Evolutionary conservation across 2,329 filamentous ascomycete species (phyloP), one percentile per base, ranked within the genome.

Genomic region (Sarocladium kiliense): DNA sequence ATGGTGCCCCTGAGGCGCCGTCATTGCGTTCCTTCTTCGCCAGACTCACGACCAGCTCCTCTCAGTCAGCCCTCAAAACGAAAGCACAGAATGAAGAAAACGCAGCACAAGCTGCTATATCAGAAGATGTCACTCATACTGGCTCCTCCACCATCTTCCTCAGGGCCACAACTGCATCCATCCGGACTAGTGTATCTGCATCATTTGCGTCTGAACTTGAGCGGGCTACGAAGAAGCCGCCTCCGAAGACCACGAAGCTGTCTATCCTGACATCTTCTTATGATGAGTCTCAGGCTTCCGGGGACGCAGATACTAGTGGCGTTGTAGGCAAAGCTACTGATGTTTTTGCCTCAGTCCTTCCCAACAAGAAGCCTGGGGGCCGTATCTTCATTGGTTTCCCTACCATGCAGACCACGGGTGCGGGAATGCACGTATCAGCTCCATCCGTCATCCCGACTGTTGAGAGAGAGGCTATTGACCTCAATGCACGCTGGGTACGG

Each of bases 331-430:
- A 86, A 58, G 79, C 82, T 2, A 79, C 81, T 1, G 90, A 96
- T 65, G 85, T 99, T 7, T 97, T 99, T 68, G 83, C 88, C 1
- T 94, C 92, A 1, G 92, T 99, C 1, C 73, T 97, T 4, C 94
- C 94, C 2, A 91, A 83, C 56, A 95, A 91, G 68, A 89, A 89
- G 62, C 81, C 82, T 0, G 83, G 84, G 9, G 94, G 94, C 6
- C 86, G 90, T 54, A 89, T 99, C 55, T 99, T 97, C 65, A 99
- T 99, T 65, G 94, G 94, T 0, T 99, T 99, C 66, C 93, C 94
- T 2, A 99, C 94, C 1, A 92, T 93, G 62, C 94, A 99, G 73
- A 99, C 94, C 0, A 99, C 95, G 0, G 94, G 93, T 55, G 85
- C 93, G 26, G 89, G 93, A 16, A 88, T 95, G 67, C 94, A 99